Evolutionary conservation across 495 filamentous ascomycete species (phyloP), one percentile per base, ranked within the genome.

Genomic region (Aspergillus baeticus): DNA sequence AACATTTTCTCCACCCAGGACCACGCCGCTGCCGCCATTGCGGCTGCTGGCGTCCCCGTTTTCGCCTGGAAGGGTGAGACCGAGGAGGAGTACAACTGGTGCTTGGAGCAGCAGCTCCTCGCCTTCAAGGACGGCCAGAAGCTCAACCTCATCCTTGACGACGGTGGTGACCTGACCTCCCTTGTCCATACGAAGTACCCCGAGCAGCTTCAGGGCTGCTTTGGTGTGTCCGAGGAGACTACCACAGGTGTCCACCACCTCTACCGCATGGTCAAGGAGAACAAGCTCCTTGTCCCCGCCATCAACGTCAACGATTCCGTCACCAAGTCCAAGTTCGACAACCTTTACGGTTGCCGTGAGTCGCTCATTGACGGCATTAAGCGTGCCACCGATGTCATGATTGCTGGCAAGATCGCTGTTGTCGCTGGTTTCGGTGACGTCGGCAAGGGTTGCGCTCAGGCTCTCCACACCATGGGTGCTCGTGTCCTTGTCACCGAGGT

Each of bases 51-150:
- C 73, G 86, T 94, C 57, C 92, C 94, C 65, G 94, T 98, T 70
- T 98, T 98, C 71, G 94, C 94, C 77, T 98, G 95, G 95, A 98
- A 98, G 83, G 94, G 94, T 71, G 94, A 98, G 88, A 96, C 93
- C 63, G 95, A 98, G 78, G 94, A 98, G 82, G 94, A 98, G 82
- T 98, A 98, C 86, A 81, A 94, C 69, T 98, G 94, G 94, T 98
- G 94, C 75, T 80, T 98, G 68, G 94, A 98, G 81, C 94, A 98
- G 84, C 95, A 98, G 82, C 89, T 98, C 64, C 68, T 81, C 48
- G 89, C 94, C 67, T 98, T 98, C 89, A 95, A 94, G 79, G 90
- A 96, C 74, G 87, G 84, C 85, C 87, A 96, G 85, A 86, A 85
- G 77, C 86, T 98, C 62, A 98, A 98, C 85, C 79, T 98, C 57